Evolutionary conservation across 208 protist species (phyloP), one percentile per base, ranked within the genome.

Genomic region (Trypanosoma mega): DNA sequence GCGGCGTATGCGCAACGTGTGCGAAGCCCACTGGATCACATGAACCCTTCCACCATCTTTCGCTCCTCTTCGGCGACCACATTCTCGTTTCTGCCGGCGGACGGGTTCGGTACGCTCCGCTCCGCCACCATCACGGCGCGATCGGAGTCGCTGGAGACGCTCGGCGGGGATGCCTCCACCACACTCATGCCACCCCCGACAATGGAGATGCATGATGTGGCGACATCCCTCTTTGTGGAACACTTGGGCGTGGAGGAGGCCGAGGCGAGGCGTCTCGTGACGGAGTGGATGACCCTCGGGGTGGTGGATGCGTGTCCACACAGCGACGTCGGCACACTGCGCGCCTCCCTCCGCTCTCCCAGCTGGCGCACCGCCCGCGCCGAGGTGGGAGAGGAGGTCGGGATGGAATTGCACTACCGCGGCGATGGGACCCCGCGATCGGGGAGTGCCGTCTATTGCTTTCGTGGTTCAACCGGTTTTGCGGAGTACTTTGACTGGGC

Each of bases 381-480:
- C 6, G 52, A 41, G 2, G n/a, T 60, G 1, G 65, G 56, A 44
- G 14, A 6, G 8, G 34, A 30, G n/a, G 58, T n/a, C 31, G 57
- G 43, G 20, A 26, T 72, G 20, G 21, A 36, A 48, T 50, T 84
- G 27, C 46, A 82, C 5, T 67, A 63, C 2, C 50, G 61, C 7
- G 68, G 56, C 0, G 65, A 79, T 31, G 69, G 74, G 8, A 14
- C 54, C 2, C 44, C 67, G 21, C 80, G 80, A 30, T 78, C 70
- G 6, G 61, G 81, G 50, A 74, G 85, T 59, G 53, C 52, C 36
- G 61, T 64, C 12, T 85, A 87, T 54, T 29, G 64, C 18, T 87
- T 94, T 44, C 56, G 64, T 31, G 74, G 79, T n/a, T 58, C 62
- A 14, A 90, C 80, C 21, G 87, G 63, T 0, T 92, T 94, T 60